phyloP scores from a whole-genome alignment of 768 basidiomycete genomes.

The Jaapia argillacea region DNA sequence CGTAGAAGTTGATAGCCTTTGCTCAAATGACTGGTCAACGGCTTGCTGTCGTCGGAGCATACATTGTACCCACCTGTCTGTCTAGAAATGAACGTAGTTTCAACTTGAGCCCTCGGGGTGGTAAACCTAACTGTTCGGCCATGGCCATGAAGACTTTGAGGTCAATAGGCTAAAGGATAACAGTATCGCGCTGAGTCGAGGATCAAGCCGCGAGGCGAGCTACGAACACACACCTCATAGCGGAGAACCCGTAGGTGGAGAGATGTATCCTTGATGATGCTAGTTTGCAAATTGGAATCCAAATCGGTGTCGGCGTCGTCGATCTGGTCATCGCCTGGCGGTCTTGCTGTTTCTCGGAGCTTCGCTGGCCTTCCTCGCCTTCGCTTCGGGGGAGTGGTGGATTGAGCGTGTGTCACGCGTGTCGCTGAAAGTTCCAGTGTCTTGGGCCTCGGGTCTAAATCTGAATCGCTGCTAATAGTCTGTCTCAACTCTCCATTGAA shows the following conservation, averaged over 20 bases:
- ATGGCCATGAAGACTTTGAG: slow-evolving; percentile 43
- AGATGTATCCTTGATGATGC: slow-evolving; percentile 32
- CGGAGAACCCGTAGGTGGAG: slow-evolving; percentile 51
- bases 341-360: slow-evolving; percentile 7
- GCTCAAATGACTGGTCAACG: not conserved
- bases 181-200: no score
- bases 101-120: slow-evolving; percentile 4
- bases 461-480: slow-evolving; percentile 4
- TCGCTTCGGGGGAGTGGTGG: not conserved
- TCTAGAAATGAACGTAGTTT: slow-evolving; percentile 27
- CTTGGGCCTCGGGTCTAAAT: slow-evolving; percentile 3
- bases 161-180: slow-evolving; percentile 60
- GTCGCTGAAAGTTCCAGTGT: not conserved
- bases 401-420: not conserved
- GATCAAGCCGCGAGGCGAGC: no score
- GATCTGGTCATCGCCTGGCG: slow-evolving; percentile 1
- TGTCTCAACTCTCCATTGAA: not conserved
- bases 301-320: slow-evolving; percentile 25
- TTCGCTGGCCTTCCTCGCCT: not conserved
- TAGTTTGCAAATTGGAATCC: slow-evolving; percentile 28
- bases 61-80: slow-evolving; percentile 22
- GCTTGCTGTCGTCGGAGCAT: slow-evolving; percentile 47
- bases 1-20: slow-evolving; percentile 49
- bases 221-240: no score
- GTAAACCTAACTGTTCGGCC: slow-evolving; percentile 6